phyloP scores from a whole-genome alignment of 1,284 basidiomycete species.

The Microbotryum scabiosae region DNA sequence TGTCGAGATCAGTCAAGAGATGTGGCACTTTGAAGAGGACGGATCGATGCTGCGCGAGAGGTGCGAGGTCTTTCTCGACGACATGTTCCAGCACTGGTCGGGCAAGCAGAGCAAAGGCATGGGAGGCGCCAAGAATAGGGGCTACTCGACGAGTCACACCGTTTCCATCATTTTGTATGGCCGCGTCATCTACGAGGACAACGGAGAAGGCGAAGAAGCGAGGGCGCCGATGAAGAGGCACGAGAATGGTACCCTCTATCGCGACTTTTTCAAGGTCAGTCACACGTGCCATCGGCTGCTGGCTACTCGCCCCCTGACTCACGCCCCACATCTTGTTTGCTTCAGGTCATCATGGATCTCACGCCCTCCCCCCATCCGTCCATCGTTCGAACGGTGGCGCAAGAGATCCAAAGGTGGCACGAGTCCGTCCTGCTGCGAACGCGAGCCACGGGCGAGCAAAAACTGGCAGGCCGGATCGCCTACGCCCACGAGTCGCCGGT shows the following conservation, averaged over 20 bases:
- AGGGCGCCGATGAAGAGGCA: constrained; percentile 26
- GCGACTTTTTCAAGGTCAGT: constrained; percentile 62
- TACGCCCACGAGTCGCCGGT: constrained; percentile 91
- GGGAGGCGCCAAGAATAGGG: constrained; percentile 16
- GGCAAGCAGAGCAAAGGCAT: constrained; percentile 17
- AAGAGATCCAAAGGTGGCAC: constrained; percentile 24
- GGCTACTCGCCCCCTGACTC: background rate
- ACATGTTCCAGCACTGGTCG: constrained; percentile 25
- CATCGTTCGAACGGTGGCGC: constrained; percentile 18
- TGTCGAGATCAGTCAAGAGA: constrained; percentile 84
- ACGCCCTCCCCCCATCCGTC: constrained; percentile 37
- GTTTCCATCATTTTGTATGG: constrained; percentile 92
- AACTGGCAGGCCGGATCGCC: constrained; percentile 66
- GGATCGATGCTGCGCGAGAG: constrained; percentile 58
- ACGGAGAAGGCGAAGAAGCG: constrained; percentile 62
- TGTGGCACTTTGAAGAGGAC: constrained; percentile 96
- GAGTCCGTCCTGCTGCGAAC: constrained; percentile 28
- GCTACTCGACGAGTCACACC: constrained; percentile 69
- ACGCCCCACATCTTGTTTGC: constrained; percentile 41
- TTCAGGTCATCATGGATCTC: constrained; percentile 77
- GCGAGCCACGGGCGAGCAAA: constrained; percentile 46
- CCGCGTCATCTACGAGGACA: constrained; percentile 75
- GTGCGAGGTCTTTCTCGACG: constrained; percentile 78
- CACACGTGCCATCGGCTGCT: background rate
- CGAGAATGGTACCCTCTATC: constrained; percentile 50